phyloP scores from a whole-genome alignment of 2,329 filamentous ascomycete genomes.

The Dactylellina parvicollis region DNA sequence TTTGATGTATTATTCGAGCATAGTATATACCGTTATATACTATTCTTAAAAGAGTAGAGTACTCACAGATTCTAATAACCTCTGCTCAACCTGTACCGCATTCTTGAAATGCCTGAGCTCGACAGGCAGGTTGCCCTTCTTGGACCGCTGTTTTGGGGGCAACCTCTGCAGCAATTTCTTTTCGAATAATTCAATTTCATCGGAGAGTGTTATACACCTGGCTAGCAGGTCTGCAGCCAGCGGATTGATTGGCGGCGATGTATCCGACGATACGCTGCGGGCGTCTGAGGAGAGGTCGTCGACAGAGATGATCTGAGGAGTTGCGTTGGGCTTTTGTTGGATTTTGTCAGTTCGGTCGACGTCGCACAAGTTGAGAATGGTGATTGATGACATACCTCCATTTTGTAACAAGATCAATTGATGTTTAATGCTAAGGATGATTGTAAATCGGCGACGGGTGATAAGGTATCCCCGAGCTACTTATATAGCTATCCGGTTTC shows the following conservation, averaged over 20 bases:
- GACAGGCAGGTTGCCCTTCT: constrained; percentile 62
- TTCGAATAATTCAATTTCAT: constrained; percentile 56
- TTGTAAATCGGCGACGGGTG: too few relatives aligned
- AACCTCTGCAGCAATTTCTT: constrained; percentile 49
- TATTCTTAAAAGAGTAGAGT: background rate
- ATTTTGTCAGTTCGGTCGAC: background rate
- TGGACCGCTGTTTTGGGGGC: constrained; percentile 59
- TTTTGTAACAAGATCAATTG: constrained; percentile 1
- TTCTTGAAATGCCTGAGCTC: constrained; percentile 66
- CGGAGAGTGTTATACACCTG: constrained; percentile 58
- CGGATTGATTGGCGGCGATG: constrained; percentile 51
- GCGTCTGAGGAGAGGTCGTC: constrained; percentile 31
- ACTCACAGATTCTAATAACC: constrained; percentile 63
- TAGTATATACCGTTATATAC: constrained; percentile 11
- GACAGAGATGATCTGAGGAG: constrained; percentile 18
- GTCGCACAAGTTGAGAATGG: background rate
- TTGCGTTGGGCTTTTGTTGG: constrained; percentile 33
- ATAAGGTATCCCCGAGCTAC: background rate
- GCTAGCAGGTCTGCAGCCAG: constrained; percentile 58
- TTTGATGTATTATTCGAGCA: too few relatives aligned
- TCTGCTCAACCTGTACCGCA: constrained; percentile 65
- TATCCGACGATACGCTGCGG: background rate
- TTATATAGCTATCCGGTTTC: too few relatives aligned
- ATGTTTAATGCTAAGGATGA: background rate
- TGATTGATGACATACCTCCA: constrained; percentile 31